Percentiles rank a stretch among this genome's conserved stretches.
Evolutionary conservation across 2,329 filamentous ascomycete genomes (phyloP).

Genomic region (Aureobasidium leucospermi): DNA sequence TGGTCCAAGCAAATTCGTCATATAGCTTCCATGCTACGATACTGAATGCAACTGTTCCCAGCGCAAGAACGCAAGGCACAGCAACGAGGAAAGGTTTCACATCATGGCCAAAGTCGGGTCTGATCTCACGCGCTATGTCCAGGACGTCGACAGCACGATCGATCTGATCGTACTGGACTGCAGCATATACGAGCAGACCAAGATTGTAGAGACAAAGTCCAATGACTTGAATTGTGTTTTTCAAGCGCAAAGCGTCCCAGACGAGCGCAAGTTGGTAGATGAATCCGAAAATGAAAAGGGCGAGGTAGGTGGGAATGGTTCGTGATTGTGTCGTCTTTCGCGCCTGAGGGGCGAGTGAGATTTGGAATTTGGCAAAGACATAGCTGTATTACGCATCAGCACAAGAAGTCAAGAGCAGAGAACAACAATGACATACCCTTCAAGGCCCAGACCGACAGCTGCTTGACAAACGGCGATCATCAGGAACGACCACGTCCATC

Average conservation of each 20-base stretch:
- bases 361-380: conserved; percentile 81
- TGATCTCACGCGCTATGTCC: conserved; percentile 20
- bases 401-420: background rate
- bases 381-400: conserved; percentile 50
- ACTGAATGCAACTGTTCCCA: conserved; percentile 64
- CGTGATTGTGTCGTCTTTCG: conserved; percentile 35
- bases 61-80: conserved; percentile 74
- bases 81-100: conserved; percentile 73
- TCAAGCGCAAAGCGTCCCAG: conserved; percentile 86
- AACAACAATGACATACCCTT: conserved; percentile 59
- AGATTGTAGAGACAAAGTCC: conserved; percentile 89
- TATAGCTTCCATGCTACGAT: conserved; percentile 91
- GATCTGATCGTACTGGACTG: conserved; percentile 90
- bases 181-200: conserved; percentile 84
- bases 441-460: conserved; percentile 70
- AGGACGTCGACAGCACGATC: conserved; percentile 60
- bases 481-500: conserved; percentile 86
- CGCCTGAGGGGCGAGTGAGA: conserved; percentile 40
- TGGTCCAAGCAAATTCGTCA: conserved; percentile 98
- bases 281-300: conserved; percentile 95
- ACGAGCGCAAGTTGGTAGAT: conserved; percentile 84
- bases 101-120: conserved; percentile 51
- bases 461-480: conserved; percentile 68
- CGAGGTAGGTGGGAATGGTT: conserved; percentile 89
- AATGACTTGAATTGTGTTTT: conserved; percentile 98